Evolutionary conservation across 768 basidiomycete species (phyloP), one percentile per base, ranked within the genome.

Genomic region (Pholiota microspora): DNA sequence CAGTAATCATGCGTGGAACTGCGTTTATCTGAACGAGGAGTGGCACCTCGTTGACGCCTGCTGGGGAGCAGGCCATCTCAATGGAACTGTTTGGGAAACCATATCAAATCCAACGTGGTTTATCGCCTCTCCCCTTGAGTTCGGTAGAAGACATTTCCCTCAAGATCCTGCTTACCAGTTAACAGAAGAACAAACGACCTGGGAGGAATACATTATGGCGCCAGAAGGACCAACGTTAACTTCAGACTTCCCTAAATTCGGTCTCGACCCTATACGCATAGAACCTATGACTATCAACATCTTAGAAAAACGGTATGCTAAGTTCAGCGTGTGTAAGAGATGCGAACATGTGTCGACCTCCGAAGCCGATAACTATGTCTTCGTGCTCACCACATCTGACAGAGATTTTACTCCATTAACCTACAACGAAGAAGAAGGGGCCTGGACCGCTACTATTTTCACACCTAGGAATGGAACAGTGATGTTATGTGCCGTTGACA

Each of bases 1-100:
- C 10, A 64, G 61, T n/a, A 74, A 73, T 57, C 78, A 80, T 59
- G 78, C 77, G 10, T 80, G 78, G 78, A 79, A 78, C 54, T 74
- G 72, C 60, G 70, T 77, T 9, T 64, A 69, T 23, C 64, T 77
- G 62, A 73, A 77, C 58, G 75, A 69, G 42, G 70, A 73, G 53
- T 80, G 79, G 77, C 70, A 69, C 21, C 67, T 80, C 27, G 64
- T 80, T 31, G 79, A 80, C 59, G 56, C 73, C 8, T 78, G 77
- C 60, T 80, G 79, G 77, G 79, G 77, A 15, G 72, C 77, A 23
- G 79, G 79, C n/a, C 69, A 65, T 25, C 61, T 78, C 36, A 64
- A 67, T 40, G 73, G 72, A 35, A 55, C 60, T 10, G 53, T 58
- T 3, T 79, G 73, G 62, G 61, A 64, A 21, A 63, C 68, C 45